These are phyloP conservation scores for Megacollybia marginata DNA, from an alignment of 768 basidiomycete species.

Conservation along the genomic window DNA sequence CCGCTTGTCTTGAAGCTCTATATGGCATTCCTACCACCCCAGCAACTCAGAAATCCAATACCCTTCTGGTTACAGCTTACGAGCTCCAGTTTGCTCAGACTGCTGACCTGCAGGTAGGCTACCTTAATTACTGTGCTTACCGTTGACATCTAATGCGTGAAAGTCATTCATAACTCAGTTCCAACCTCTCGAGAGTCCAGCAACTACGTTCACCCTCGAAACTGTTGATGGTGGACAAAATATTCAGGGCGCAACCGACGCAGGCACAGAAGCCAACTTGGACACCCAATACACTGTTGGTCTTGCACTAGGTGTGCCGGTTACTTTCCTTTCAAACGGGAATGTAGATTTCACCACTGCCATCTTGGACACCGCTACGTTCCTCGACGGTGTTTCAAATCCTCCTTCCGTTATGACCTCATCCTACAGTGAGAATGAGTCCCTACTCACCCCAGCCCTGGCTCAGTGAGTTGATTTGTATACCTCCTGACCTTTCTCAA, in stretches of 20 bases:
- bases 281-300: too few relatives aligned
- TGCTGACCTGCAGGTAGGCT: background rate
- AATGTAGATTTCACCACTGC: constrained; percentile 19
- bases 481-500: background rate
- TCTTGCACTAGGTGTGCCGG: constrained; percentile 25
- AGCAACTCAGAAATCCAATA: constrained; percentile 20
- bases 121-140: too few relatives aligned
- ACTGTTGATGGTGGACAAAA: too few relatives aligned
- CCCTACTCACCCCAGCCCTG: constrained; percentile 19
- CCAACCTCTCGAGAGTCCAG: too few relatives aligned
- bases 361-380: constrained; percentile 24
- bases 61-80: constrained; percentile 17
- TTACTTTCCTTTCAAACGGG: constrained; percentile 26
- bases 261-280: too few relatives aligned
- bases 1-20: constrained; percentile 22
- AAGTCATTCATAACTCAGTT: too few relatives aligned
- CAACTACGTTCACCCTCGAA: too few relatives aligned
- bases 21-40: constrained; percentile 25
- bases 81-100: constrained; percentile 26
- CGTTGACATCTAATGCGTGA: too few relatives aligned
- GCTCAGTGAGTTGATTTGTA: background rate
- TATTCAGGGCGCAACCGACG: too few relatives aligned
- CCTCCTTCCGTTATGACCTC: constrained; percentile 44
- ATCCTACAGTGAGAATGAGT: constrained; percentile 47
- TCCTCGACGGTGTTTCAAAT: constrained; percentile 14